phyloP scores from a whole-genome alignment of 129 eudicot genomes.

The Glebionis coronaria region DNA sequence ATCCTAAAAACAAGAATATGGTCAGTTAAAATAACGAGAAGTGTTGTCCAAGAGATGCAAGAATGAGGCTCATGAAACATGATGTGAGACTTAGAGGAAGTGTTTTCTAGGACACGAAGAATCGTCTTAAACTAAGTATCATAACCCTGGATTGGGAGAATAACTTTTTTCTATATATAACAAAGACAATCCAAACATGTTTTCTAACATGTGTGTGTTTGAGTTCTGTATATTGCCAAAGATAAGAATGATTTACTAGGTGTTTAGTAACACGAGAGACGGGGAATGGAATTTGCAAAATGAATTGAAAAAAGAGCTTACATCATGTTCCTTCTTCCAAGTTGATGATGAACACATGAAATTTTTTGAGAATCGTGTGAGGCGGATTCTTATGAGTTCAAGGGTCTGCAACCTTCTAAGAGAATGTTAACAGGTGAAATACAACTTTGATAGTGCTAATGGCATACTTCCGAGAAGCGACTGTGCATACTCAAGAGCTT shows the following conservation, averaged over 20 bases:
- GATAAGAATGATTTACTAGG: conserved; percentile 97
- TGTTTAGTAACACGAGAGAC: conserved; percentile 89
- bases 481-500: too few species aligned
- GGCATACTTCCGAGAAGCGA: too few species aligned
- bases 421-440: conserved; percentile 96
- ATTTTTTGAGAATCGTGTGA: conserved; percentile 93
- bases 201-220: conserved; percentile 96
- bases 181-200: conserved; percentile 93
- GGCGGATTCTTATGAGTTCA: conserved; percentile 99
- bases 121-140: conserved; percentile 99
- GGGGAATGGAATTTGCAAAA: conserved; percentile 98
- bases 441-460: conserved; percentile 86
- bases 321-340: conserved; percentile 89
- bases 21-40: too few species aligned
- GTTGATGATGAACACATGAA: conserved; percentile 99
- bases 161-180: conserved; percentile 90
- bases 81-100: conserved; percentile 92
- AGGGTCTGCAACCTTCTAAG: conserved; percentile 93
- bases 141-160: conserved; percentile 98
- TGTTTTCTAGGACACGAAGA: conserved; percentile 99
- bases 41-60: too few species aligned
- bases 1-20: too few species aligned
- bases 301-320: conserved; percentile 96
- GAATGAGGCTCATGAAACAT: conserved; percentile 98
- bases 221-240: conserved; percentile 96